Conservation (phyloP, 1,284 basidiomycete species). For the Mycena sp. region DNA sequence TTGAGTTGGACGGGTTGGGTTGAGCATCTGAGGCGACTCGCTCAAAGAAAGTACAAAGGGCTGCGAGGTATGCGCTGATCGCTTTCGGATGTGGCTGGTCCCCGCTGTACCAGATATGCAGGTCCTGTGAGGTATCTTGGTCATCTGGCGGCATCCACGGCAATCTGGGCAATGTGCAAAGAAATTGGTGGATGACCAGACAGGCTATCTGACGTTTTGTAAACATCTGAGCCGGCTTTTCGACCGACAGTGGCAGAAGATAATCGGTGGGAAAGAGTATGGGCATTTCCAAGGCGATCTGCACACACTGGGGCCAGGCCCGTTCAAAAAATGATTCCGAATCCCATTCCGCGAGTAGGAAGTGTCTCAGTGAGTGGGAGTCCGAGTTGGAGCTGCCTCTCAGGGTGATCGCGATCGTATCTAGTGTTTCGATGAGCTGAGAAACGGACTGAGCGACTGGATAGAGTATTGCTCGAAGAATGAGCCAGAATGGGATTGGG, state of each 20-base stretch:
- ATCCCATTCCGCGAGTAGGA: slow-evolving; percentile 5
- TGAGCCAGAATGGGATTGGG: slow-evolving; percentile 17
- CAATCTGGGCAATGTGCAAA: slow-evolving; percentile 24
- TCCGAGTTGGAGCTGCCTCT: slow-evolving; percentile 3
- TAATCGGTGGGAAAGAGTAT: slow-evolving; percentile 14
- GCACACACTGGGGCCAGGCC: slow-evolving; percentile 18
- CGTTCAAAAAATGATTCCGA: slow-evolving; percentile 2
- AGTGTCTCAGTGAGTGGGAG: not conserved
- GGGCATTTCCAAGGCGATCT: slow-evolving; percentile 22
- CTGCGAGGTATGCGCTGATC: slow-evolving; percentile 21
- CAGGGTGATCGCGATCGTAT: slow-evolving; percentile 19
- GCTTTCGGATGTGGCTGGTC: slow-evolving; percentile 26
- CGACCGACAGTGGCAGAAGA: not conserved
- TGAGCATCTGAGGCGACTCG: not conserved
- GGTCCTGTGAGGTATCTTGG: slow-evolving; percentile 17
- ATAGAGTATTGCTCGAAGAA: slow-evolving; percentile 12
- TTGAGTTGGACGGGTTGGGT: not conserved
- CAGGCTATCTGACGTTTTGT: slow-evolving; percentile 17
- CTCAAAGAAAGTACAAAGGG: slow-evolving; percentile 25
- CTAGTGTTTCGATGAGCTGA: slow-evolving; percentile 24
- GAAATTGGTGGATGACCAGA: slow-evolving; percentile 25
- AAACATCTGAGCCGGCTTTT: not conserved
- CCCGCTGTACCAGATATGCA: slow-evolving; percentile 21
- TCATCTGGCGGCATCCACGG: not conserved
- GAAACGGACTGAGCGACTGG: not conserved